phyloP scores from a whole-genome alignment of 441 rosid species.

The Croton laevigatus region DNA sequence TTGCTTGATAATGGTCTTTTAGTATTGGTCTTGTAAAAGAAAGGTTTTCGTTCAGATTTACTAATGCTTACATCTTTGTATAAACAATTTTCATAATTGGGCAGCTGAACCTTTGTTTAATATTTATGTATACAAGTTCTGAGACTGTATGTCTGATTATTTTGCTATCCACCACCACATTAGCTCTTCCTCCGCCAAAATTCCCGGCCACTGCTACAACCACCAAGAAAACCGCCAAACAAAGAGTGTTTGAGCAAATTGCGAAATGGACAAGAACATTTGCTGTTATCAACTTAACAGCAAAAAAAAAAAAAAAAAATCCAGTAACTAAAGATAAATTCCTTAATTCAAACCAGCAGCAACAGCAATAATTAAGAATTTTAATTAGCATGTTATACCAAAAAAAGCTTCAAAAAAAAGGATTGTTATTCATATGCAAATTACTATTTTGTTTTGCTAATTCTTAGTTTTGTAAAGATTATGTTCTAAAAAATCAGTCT shows the following conservation, averaged over 20 bases:
- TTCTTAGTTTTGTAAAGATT: background rate
- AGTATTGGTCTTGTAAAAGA: constrained; percentile 30
- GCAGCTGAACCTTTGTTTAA: constrained; percentile 24
- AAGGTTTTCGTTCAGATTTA: constrained; percentile 30
- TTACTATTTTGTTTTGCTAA: too few relatives aligned
- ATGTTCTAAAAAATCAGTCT: background rate
- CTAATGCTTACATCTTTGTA: constrained; percentile 21
- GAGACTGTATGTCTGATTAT: background rate
- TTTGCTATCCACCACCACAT: background rate
- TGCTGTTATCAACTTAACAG: background rate
- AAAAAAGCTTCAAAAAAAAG: too few relatives aligned
- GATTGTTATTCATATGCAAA: too few relatives aligned
- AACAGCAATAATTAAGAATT: too few relatives aligned
- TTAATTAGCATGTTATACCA: too few relatives aligned
- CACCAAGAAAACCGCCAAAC: too few relatives aligned
- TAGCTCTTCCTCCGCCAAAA: too few relatives aligned
- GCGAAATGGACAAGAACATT: background rate
- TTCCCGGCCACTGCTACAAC: too few relatives aligned
- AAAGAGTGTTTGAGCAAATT: background rate
- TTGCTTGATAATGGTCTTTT: too few relatives aligned
- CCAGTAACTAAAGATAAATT: background rate
- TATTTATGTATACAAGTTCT: constrained; percentile 13
- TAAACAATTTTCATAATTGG: constrained; percentile 18
- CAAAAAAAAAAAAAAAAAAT: too few relatives aligned
- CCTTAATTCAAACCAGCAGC: background rate